Percentiles rank a stretch among this genome's conserved stretches.
Evolutionary conservation across 176 grass and related monocot species (phyloP).

Genomic region (Calamus simplicifolius): DNA sequence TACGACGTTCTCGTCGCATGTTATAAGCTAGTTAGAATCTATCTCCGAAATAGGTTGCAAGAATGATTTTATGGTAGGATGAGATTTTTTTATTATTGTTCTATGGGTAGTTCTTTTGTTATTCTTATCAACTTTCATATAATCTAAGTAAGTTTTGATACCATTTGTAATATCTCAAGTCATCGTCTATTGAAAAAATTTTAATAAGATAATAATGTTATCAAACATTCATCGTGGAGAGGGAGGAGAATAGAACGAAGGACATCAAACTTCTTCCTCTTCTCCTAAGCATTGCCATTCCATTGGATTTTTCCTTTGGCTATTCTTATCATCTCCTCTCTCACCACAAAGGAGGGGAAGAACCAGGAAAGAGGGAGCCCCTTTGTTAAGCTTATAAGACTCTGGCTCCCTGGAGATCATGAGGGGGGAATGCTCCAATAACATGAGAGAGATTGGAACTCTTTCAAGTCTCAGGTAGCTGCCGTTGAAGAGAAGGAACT

Average conservation of each 20-base stretch:
- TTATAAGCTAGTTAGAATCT: no score
- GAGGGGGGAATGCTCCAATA: constrained; percentile 5
- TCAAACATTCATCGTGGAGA: constrained; percentile 46
- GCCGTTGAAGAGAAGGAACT: constrained; percentile 6
- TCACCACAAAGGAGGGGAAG: constrained; percentile 33
- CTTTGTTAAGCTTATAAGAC: background rate
- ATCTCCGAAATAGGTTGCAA: no score
- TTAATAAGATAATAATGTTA: constrained; percentile 24
- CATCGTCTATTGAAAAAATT: no score
- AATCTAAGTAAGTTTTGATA: no score
- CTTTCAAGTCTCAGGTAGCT: constrained; percentile 35
- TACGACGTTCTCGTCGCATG: no score
- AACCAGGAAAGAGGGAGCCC: constrained; percentile 28
- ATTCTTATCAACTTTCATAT: no score
- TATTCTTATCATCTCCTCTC: constrained; percentile 59
- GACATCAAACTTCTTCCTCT: constrained; percentile 39
- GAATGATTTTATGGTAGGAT: no score
- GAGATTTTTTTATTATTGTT: no score
- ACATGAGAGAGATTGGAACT: constrained; percentile 36
- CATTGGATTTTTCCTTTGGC: constrained; percentile 41
- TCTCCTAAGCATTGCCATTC: constrained; percentile 47
- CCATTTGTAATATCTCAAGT: no score
- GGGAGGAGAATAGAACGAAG: constrained; percentile 27
- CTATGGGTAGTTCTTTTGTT: no score
- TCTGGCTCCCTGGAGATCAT: constrained; percentile 19